Base-by-base conservation (phyloP, 129 eudicot species). In the Deinandra increscens region DNA sequence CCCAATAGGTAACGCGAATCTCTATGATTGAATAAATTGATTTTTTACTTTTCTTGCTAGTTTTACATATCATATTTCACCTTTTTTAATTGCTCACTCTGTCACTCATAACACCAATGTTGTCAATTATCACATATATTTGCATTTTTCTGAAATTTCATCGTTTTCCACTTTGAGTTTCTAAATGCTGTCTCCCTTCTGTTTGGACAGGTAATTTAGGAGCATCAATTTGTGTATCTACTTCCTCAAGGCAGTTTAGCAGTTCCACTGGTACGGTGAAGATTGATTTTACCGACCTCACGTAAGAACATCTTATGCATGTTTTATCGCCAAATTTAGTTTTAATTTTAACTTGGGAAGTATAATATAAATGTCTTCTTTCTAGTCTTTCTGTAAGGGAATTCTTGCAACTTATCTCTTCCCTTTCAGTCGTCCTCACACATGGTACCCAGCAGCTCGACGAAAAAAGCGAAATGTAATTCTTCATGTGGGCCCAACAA, bases 381-480 rank as follows among this genome's bases (percentile, higher is more conserved):
- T 7, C 38, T 38, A 48, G 6, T 31, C 39, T 68, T 19, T 43
- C 14, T 34, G 0, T 29, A 13, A 17, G 64, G 74, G 51, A 53
- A 37, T 59, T 75, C 15, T 67, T 67, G 61, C 43, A 46, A 45
- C 51, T 42, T 79, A 12, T n/a, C 61, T 37, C 39, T 46, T 69
- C n/a, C 34, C 29, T 77, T 80, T 45, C 60, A 91, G 98, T 71
- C 83, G 80, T 39, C 99, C 99, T 72, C 95, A 93, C 55, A 85
- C 97, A 71, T 93, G 99, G 99, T 93, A 89, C 55, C 99, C 99
- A 18, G 73, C 63, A 78, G 99, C 99, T 64, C 92, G 97, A 56
- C 67, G 83, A 50, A 93, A 89, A 71, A 87, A 77, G 48, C 81
- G 99, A 64, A 85, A 78, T 74, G 83, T 93, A 68, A 39, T 84